Evolutionary conservation across 352 stramenopile species (phyloP).

Genomic region (Globisporangium cystogenes): DNA sequence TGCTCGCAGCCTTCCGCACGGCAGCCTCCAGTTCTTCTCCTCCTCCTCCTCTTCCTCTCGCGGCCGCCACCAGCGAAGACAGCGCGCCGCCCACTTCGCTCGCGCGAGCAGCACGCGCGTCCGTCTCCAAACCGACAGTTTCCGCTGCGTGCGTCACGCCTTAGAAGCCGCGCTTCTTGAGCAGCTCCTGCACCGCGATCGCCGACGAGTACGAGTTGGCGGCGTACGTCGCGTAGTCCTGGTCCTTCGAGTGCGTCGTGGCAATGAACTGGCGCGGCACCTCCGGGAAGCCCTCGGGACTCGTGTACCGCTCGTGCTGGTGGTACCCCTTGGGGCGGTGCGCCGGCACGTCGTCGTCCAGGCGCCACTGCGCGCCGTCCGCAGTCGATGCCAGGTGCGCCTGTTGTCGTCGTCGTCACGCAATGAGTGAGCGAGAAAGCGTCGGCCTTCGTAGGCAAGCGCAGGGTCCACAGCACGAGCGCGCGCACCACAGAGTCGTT

Average conservation of each 20-base stretch:
- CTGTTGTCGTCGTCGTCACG: conserved; percentile 10
- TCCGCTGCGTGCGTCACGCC: too few relatives aligned
- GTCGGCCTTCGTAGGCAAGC: too few relatives aligned
- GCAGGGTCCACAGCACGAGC: background rate
- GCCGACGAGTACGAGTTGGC: conserved; percentile 85
- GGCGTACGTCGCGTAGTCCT: conserved; percentile 73
- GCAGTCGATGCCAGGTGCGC: conserved; percentile 41
- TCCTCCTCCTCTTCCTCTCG: background rate
- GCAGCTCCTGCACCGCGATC: conserved; percentile 74
- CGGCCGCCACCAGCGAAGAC: background rate
- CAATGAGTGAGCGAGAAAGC: background rate
- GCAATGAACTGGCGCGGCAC: conserved; percentile 72
- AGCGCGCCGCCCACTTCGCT: background rate
- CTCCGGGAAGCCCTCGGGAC: conserved; percentile 59
- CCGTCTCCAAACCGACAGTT: background rate
- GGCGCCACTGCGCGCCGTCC: conserved; percentile 58
- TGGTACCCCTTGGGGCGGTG: conserved; percentile 59
- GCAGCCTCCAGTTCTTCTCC: background rate
- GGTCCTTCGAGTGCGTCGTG: conserved; percentile 59
- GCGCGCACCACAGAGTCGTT: conserved; percentile 37
- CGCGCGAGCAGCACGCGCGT: background rate
- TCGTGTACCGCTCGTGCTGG: conserved; percentile 50
- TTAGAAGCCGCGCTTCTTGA: conserved; percentile 82
- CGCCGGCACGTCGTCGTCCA: conserved; percentile 52
- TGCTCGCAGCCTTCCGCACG: background rate